phyloP scores from a whole-genome alignment of 1,284 basidiomycete species.

The Gymnopus androsaceus region DNA sequence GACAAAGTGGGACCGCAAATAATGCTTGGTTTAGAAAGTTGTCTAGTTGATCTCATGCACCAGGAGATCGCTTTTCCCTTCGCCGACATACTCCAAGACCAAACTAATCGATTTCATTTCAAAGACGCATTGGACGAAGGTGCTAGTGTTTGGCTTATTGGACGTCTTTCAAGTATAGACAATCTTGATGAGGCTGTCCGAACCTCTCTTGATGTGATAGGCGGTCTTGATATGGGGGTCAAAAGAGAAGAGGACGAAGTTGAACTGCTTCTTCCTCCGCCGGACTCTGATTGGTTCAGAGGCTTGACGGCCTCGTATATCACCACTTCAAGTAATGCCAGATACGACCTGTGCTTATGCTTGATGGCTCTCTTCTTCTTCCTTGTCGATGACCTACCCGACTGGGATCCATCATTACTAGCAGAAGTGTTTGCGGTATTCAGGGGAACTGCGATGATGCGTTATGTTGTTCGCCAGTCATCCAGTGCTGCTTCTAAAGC shows the following conservation, averaged over 20 bases:
- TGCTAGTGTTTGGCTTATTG: conserved; percentile 58
- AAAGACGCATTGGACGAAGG: conserved; percentile 59
- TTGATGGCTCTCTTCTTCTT: conserved; percentile 74
- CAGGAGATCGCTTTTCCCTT: conserved; percentile 77
- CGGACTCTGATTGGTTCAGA: conserved; percentile 60
- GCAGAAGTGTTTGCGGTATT: conserved; percentile 80
- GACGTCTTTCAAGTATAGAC: conserved; percentile 55
- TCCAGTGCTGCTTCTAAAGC: conserved; percentile 44
- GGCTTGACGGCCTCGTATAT: conserved; percentile 65
- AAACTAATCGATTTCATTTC: conserved; percentile 53
- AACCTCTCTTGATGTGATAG: conserved; percentile 64
- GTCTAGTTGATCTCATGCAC: conserved; percentile 62
- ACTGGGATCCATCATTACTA: conserved; percentile 66
- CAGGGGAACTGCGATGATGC: conserved; percentile 69
- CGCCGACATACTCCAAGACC: conserved; percentile 71
- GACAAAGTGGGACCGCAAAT: conserved; percentile 56
- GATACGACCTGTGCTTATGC: conserved; percentile 71
- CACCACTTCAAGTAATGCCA: conserved; percentile 60
- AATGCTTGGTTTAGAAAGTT: conserved; percentile 57
- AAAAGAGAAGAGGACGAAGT: conserved; percentile 74
- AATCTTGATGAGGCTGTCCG: conserved; percentile 59
- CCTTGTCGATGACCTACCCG: conserved; percentile 57
- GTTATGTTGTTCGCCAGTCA: conserved; percentile 59
- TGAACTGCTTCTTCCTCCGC: conserved; percentile 52
- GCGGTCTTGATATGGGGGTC: conserved; percentile 66